Base-by-base conservation (phyloP, 2,329 filamentous ascomycete species). In the Clarireedia paspali region DNA sequence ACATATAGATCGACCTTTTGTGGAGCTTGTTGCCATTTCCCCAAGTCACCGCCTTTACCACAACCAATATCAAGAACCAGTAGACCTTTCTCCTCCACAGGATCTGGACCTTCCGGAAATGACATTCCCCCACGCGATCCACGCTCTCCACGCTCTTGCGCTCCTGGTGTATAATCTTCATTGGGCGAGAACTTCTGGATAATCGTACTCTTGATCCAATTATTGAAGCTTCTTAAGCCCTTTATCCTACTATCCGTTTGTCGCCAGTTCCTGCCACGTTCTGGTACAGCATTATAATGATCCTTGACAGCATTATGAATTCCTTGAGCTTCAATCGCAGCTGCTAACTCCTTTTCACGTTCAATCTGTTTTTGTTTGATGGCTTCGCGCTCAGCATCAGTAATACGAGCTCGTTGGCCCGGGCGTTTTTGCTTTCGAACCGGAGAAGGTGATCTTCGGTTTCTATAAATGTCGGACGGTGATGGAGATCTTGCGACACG, bases 131-230 rank as follows among this genome's bases (percentile, higher is more conserved):
- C 79, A 51, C 73, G 69, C 66, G 82, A 78, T 24, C 78, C 79
- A 52, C 73, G 69, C 66, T 82, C 78, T 24, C 78, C 79, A 52
- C 73, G 69, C 66, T 82, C 78, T 60, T 78, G 75, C 46, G 79
- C 82, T 40, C 80, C 80, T 2, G 85, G 81, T 0, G 80, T 75
- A 62, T 85, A 85, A 59, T 89, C 84, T 70, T 92, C 88, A 61
- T 86, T 84, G 0, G 88, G 88, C 4, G 89, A 90, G 73, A 96
- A 97, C 70, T 96, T 96, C 70, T 97, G 91, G 63, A 99, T 97
- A 64, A 97, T 83, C 50, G 89, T 92, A 68, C 90, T 96, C 77
- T 99, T 99, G 73, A 99, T 82, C 94, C 94, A 99, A 72, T 99
- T 99, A 75, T 99, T 99, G 77, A 96, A 94, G 63, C 88, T 89